A percentile compares a stretch with the other conserved stretches of the same genome.
Conservation (phyloP, 352 stramenopile species). For the Globisporangium perplexum region DNA sequence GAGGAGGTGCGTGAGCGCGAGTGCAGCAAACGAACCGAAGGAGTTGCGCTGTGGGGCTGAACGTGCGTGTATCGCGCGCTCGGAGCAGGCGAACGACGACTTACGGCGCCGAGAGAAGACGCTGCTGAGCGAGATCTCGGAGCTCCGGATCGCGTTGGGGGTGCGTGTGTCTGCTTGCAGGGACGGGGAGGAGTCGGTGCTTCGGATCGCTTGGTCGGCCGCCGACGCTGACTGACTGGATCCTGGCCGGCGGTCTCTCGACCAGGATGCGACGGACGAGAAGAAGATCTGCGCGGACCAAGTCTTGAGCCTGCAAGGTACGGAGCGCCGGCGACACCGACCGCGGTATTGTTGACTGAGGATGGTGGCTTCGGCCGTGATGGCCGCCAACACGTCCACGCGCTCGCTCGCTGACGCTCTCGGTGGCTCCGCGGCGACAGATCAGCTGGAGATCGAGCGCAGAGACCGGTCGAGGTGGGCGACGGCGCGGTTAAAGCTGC, state of each 20-base stretch:
- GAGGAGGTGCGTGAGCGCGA: conserved; percentile 29
- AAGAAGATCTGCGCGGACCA: conserved; percentile 46
- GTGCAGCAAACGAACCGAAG: not conserved
- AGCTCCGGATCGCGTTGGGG: conserved; percentile 38
- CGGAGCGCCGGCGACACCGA: not conserved
- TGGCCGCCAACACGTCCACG: too few relatives aligned
- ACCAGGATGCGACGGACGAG: conserved; percentile 51
- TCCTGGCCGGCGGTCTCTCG: too few relatives aligned
- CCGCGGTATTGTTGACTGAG: conserved; percentile 4
- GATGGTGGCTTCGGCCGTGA: too few relatives aligned
- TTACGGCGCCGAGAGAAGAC: conserved; percentile 41
- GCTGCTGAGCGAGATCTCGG: conserved; percentile 48
- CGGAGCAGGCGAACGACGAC: conserved; percentile 31
- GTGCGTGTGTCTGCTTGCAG: conserved; percentile 16
- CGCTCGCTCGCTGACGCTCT: not conserved
- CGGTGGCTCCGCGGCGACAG: conserved; percentile 13
- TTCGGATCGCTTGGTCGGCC: too few relatives aligned
- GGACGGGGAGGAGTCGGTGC: not conserved
- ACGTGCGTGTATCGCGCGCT: not conserved
- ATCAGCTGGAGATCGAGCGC: conserved; percentile 59
- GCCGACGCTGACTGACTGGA: too few relatives aligned
- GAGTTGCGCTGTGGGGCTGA: not conserved
- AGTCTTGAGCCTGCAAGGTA: conserved; percentile 44
- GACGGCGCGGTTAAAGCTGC: conserved; percentile 55
- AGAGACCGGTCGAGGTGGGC: conserved; percentile 64